Evolutionary conservation across 371 early-diverging fungal genomes (phyloP), one percentile per base, ranked within the genome.

Genomic region (Rhizopus arrhizus): DNA sequence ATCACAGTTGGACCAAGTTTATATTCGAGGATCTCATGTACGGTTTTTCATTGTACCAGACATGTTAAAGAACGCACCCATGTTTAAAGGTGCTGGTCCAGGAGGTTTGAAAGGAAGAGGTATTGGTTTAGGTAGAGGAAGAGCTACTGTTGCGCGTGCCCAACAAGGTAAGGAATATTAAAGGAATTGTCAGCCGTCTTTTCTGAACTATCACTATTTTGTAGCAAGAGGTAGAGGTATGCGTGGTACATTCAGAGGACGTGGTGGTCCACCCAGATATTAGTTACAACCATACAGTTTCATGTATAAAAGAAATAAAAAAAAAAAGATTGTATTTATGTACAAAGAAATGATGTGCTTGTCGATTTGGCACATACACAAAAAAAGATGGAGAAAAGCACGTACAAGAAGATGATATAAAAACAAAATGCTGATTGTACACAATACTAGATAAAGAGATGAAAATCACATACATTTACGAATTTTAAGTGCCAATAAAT

Each of bases 51-150:
- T 97, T 55, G 95, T 98, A 15, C 98, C 98, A 31, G 97, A 97
- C 73, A 98, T 97, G 95, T 80, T 99, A 51, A 95, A 95, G 83
- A 95, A 97, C 71, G 97, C 97, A 15, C 98, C 98, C 55, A 95
- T 97, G 96, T 97, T 98, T 76, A 90, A 91, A 77, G 84, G 86
- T 54, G 84, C 91, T 38, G 89, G 88, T 32, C 90, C 91, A 29
- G 88, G 89, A 41, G 89, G 86, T 16, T 80, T 88, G 64, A 92
- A 90, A 73, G 91, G 92, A 48, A 83, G 88, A 73, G 93, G 95
- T 35, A 90, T 90, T 54, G 95, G 95, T 64, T 70, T 92, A 62
- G 93, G 91, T 40, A 85, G 92, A 74, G 92, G 93, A 42, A 89
- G 87, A 72, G 93, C 92, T 35, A 91, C 91, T 41, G 93, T 93